Conservation (phyloP, 352 stramenopile species). For the Phytophthora vignae region DNA sequence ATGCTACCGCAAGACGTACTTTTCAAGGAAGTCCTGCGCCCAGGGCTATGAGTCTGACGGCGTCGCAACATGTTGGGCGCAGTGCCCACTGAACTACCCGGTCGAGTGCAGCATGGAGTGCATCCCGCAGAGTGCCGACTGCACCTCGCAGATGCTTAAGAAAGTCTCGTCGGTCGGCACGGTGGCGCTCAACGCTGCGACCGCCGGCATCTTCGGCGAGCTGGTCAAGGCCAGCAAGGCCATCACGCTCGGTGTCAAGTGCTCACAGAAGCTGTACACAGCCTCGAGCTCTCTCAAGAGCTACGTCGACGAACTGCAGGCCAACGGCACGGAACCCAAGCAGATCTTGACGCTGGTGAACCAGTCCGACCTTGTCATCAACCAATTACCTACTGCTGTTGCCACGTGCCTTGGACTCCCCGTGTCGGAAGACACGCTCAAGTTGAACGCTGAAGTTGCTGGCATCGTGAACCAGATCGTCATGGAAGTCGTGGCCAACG, state of each 20-base stretch:
- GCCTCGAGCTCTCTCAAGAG: conserved; percentile 43
- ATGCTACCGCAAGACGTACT: conserved; percentile 62
- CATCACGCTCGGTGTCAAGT: conserved; percentile 57
- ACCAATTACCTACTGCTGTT: conserved; percentile 45
- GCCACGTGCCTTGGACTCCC: conserved; percentile 55
- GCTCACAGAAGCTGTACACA: conserved; percentile 29
- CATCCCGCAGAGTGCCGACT: conserved; percentile 69
- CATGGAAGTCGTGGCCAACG: conserved; percentile 38
- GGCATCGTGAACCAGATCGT: conserved; percentile 41
- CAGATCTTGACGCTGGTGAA: conserved; percentile 55
- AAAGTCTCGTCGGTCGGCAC: conserved; percentile 61
- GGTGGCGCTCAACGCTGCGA: conserved; percentile 55
- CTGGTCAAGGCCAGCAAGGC: conserved; percentile 44
- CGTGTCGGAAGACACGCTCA: conserved; percentile 22
- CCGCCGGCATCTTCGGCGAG: conserved; percentile 59
- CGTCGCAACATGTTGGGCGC: conserved; percentile 63
- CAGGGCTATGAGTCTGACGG: conserved; percentile 56
- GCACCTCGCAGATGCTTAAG: conserved; percentile 46
- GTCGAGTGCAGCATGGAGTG: conserved; percentile 78
- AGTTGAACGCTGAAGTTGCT: conserved; percentile 37
- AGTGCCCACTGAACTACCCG: conserved; percentile 73
- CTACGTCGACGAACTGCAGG: conserved; percentile 47
- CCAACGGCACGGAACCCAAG: conserved; percentile 24
- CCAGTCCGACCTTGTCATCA: conserved; percentile 33
- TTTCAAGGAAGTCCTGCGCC: conserved; percentile 39